Conservation (phyloP, 257 asterid genomes). For the Thymus mandschuricus region DNA sequence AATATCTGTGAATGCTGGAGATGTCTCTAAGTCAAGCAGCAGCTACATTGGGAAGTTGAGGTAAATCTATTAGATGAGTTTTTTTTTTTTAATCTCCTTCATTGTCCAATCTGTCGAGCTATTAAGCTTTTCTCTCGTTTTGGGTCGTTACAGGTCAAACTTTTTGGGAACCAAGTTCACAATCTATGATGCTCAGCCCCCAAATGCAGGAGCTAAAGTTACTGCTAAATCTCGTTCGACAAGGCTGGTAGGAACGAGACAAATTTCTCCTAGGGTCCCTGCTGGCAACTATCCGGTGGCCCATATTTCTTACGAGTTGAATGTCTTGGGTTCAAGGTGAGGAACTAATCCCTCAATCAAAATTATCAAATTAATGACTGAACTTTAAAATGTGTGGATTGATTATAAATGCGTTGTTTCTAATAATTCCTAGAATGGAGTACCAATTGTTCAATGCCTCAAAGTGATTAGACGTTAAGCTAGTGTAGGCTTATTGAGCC, state of each 20-base stretch:
- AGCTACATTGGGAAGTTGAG: conserved; percentile 91
- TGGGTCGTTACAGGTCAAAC: conserved; percentile 69
- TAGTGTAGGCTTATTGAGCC: background rate
- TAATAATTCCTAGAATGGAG: background rate
- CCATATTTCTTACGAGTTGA: conserved; percentile 82
- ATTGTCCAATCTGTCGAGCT: background rate
- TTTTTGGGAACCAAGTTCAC: conserved; percentile 94
- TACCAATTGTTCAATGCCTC: background rate
- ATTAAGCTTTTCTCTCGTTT: conserved; percentile 16
- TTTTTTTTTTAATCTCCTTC: background rate
- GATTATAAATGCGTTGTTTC: background rate
- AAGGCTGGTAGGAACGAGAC: conserved; percentile 71
- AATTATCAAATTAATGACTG: background rate
- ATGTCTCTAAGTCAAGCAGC: conserved; percentile 79
- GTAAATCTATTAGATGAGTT: conserved; percentile 39
- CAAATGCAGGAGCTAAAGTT: conserved; percentile 66
- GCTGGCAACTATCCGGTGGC: conserved; percentile 91
- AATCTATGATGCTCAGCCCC: conserved; percentile 89
- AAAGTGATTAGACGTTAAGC: background rate
- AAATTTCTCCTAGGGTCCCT: conserved; percentile 86
- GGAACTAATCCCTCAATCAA: conserved; percentile 11
- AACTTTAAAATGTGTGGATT: background rate
- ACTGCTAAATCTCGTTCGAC: conserved; percentile 67
- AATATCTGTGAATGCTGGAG: conserved; percentile 79
- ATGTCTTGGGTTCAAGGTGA: conserved; percentile 93